These are phyloP conservation scores for Naumovozyma dairenensis DNA, from an alignment of 805 yeast genomes.

Conservation along the genomic window DNA sequence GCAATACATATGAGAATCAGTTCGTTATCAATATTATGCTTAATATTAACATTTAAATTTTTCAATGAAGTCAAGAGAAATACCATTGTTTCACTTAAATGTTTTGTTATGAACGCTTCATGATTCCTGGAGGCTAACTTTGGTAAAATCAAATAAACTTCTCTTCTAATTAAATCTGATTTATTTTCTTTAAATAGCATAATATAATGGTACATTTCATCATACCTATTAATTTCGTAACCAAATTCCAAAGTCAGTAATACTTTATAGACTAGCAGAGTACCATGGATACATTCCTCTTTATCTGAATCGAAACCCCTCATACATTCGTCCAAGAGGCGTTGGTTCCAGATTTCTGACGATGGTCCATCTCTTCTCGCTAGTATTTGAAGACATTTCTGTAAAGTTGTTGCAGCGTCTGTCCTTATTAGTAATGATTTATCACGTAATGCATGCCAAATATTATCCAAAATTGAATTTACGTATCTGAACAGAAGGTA, in stretches of 20 bases:
- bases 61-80: constrained; percentile 69
- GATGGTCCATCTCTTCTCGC: constrained; percentile 65
- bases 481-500: constrained; percentile 67
- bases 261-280: constrained; percentile 68
- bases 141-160: constrained; percentile 69
- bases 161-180: constrained; percentile 60
- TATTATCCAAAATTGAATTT: constrained; percentile 60
- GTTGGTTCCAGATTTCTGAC: constrained; percentile 61
- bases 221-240: constrained; percentile 57
- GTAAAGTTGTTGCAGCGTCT: constrained; percentile 73
- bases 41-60: constrained; percentile 35
- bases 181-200: constrained; percentile 65
- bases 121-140: constrained; percentile 67
- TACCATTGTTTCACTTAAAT: constrained; percentile 68
- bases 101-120: constrained; percentile 61
- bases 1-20: constrained; percentile 72
- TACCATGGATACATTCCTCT: constrained; percentile 69
- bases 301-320: constrained; percentile 38
- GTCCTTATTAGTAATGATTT: constrained; percentile 56
- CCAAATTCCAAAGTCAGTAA: constrained; percentile 62
- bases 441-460: constrained; percentile 80
- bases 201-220: constrained; percentile 65
- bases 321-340: constrained; percentile 55
- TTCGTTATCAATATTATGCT: constrained; percentile 41
- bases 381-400: constrained; percentile 63